These are phyloP conservation scores for Antitrichia curtipendula DNA, from an alignment of 225 moss, liverwort and hornwort species.

Conservation along the genomic window DNA sequence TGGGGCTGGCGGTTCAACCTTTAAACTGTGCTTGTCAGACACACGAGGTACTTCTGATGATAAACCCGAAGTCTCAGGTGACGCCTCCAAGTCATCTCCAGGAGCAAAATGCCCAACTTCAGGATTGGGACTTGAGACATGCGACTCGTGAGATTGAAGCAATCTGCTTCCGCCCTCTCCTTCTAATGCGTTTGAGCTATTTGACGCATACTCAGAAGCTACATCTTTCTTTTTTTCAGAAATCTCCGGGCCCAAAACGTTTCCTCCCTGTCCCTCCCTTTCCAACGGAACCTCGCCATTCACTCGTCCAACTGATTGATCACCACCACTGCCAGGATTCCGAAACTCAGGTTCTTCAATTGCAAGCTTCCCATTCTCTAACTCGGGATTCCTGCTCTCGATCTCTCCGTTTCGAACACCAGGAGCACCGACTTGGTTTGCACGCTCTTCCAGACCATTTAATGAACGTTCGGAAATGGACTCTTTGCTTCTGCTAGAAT, in stretches of 20 bases:
- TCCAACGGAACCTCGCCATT: not conserved
- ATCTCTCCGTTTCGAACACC: not conserved
- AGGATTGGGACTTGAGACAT: not conserved
- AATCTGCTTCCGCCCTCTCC: not conserved
- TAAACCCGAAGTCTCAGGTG: not conserved
- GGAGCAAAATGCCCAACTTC: slow-evolving; percentile 1
- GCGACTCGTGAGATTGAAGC: not conserved
- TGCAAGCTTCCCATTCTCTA: slow-evolving; percentile 2
- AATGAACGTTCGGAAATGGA: not conserved
- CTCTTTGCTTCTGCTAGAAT: not conserved
- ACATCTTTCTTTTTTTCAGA: not conserved
- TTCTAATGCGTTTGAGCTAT: not conserved
- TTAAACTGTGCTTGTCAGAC: not conserved
- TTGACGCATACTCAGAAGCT: not conserved
- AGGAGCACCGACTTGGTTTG: not conserved
- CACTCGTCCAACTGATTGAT: not conserved
- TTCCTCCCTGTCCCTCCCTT: not conserved
- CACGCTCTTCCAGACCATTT: not conserved
- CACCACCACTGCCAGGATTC: not conserved
- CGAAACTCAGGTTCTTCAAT: not conserved
- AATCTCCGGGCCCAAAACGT: not conserved
- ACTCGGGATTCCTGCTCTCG: not conserved
- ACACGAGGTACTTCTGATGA: not conserved
- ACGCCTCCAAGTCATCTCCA: not conserved
- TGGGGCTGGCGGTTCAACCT: not conserved